Base-by-base conservation (phyloP, 768 basidiomycete species). In the Gymnopilus dilepis region DNA sequence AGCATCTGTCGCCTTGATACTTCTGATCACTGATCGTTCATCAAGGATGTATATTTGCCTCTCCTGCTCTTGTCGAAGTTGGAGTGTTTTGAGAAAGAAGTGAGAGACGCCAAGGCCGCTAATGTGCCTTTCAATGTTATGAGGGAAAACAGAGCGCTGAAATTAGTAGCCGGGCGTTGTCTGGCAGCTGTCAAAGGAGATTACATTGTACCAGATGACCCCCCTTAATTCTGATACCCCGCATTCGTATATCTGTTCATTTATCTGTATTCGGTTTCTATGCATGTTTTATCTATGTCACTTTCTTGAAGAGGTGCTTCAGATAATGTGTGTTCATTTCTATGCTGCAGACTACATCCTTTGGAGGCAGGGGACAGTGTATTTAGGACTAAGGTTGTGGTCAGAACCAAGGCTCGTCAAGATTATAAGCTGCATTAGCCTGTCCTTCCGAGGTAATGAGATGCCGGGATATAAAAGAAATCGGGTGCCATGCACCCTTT, bases 41-140 rank as follows among this genome's bases (percentile, higher is more conserved):
- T 59, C 3, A 65, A 97, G 94, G 96, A 98, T 78, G 94, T 94
- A 6, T 98, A 98, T 72, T 86, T 98, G 31, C 95, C 96, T 0
- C 94, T 97, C 73, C 82, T 93, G 48, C 73, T 97, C 47, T 84
- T 97, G 72, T 93, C 97, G 71, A 97, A 96, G 73, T 82, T 97
- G 47, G 94, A 96, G 92, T 97, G 93, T 62, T 94, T 98, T 68
- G 88, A 69, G 43, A 60, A 26, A 28, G 66, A 71, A 58, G 45
- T 69, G 21, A 60, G 53, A 34, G 60, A 56, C 7, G 63, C 65
- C 26, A 66, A 62, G 52, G 60, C 62, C 15, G 66, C 65, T 6
- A 58, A 63, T 45, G 60, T 71, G 5, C 64, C 70, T 7, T 68
- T 65, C 24, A 69, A 71, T 40, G 55, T 40, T 3, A 58, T 69